These are phyloP conservation scores for Bryoerythrophyllum caledonicum DNA, from an alignment of 225 moss, liverwort and hornwort genomes.

Conservation along the genomic window DNA sequence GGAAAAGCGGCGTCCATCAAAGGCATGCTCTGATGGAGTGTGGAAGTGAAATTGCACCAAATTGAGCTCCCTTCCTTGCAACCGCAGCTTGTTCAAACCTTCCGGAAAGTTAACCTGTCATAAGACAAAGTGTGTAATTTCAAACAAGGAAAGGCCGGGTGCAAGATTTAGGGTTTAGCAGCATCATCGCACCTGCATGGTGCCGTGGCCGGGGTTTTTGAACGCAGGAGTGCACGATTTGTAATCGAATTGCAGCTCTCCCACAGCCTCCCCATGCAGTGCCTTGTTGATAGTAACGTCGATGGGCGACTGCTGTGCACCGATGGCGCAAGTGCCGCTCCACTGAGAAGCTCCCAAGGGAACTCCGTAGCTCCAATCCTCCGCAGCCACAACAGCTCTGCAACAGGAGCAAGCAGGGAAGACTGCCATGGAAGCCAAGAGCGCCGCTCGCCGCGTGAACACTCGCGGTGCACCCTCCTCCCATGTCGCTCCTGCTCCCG, in stretches of 20 bases:
- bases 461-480: constrained; percentile 1
- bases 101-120: constrained; percentile 60
- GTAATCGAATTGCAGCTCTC: constrained; percentile 64
- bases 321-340: constrained; percentile 60
- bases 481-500: neutral
- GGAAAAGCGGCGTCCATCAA: constrained; percentile 68
- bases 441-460: constrained; percentile 26
- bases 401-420: constrained; percentile 41
- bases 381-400: constrained; percentile 29
- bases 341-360: constrained; percentile 48
- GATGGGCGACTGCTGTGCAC: constrained; percentile 68
- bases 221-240: constrained; percentile 43
- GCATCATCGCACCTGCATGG: constrained; percentile 64
- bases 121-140: neutral
- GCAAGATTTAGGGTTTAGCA: neutral
- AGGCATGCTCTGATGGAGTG: constrained; percentile 82
- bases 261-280: constrained; percentile 43
- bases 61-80: constrained; percentile 54
- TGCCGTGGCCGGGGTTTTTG: constrained; percentile 73
- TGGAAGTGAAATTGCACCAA: constrained; percentile 87
- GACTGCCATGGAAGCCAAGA: constrained; percentile 36
- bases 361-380: constrained; percentile 61
- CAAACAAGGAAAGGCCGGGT: neutral
- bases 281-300: constrained; percentile 49
- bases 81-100: constrained; percentile 52